Percentiles rank a stretch among this genome's conserved stretches.
Conservation (phyloP, 345 rosid species). For the Cardamine chenopodiifolia region DNA sequence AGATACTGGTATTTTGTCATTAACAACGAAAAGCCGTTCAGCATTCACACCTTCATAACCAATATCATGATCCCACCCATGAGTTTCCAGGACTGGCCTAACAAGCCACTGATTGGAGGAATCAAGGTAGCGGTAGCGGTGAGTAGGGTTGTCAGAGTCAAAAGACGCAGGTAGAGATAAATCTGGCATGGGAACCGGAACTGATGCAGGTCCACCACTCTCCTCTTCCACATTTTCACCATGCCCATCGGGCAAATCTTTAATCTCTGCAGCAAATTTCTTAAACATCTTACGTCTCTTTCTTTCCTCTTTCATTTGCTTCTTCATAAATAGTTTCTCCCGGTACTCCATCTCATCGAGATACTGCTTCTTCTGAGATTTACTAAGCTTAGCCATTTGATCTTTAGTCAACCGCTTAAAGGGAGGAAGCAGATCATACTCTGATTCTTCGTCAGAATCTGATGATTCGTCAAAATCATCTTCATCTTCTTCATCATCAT, state of each 20-base stretch:
- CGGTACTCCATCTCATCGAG: constrained; percentile 85
- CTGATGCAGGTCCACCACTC: constrained; percentile 72
- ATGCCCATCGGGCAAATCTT: constrained; percentile 57
- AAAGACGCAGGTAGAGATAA: constrained; percentile 89
- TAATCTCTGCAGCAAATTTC: constrained; percentile 67
- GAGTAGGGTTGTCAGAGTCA: constrained; percentile 95
- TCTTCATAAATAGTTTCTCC: constrained; percentile 88
- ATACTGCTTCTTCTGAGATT: constrained; percentile 82
- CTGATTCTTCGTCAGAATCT: constrained; percentile 85
- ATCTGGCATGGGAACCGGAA: constrained; percentile 96
- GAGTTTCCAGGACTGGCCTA: constrained; percentile 95
- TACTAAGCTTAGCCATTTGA: constrained; percentile 73
- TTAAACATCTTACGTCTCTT: constrained; percentile 69
- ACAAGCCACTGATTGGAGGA: constrained; percentile 87
- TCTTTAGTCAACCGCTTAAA: constrained; percentile 75
- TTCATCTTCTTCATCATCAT: constrained; percentile 74
- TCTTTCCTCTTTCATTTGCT: constrained; percentile 88
- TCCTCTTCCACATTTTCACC: constrained; percentile 75
- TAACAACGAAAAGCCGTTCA: constrained; percentile 77
- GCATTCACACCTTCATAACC: constrained; percentile 95
- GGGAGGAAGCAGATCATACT: constrained; percentile 84
- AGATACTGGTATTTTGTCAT: constrained; percentile 73
- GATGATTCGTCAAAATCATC: constrained; percentile 79
- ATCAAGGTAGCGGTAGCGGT: constrained; percentile 89
- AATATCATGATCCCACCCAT: constrained; percentile 99